These are phyloP conservation scores for Blastobotrys apis DNA, from an alignment of 1,139 yeast species.

Conservation along the genomic window DNA sequence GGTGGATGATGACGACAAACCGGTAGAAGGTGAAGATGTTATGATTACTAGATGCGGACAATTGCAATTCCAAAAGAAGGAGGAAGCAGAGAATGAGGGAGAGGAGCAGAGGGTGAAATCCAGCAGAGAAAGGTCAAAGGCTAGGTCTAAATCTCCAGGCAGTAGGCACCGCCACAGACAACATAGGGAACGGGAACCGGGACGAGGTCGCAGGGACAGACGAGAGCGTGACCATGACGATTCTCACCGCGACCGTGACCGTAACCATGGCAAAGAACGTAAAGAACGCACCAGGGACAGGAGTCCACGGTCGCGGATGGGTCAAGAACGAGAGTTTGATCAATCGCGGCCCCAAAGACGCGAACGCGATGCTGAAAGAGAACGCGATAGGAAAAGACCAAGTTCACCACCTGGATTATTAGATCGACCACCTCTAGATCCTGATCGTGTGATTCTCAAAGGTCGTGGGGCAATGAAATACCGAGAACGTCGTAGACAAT, in stretches of 20 bases:
- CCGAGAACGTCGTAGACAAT: slow-evolving; percentile 20
- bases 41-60: slow-evolving; percentile 59
- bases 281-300: neutral
- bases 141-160: slow-evolving; percentile 1
- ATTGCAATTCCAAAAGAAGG: slow-evolving; percentile 24
- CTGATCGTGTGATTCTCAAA: slow-evolving; percentile 23
- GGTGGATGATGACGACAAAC: slow-evolving; percentile 35
- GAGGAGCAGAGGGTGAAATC: no score
- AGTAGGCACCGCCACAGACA: no score
- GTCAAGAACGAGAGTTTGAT: neutral
- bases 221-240: no score
- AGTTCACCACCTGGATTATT: neutral
- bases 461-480: slow-evolving; percentile 33
- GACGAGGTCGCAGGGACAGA: no score
- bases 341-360: no score
- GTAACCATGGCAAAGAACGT: neutral
- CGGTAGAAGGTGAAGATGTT: slow-evolving; percentile 42
- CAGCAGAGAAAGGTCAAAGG: no score
- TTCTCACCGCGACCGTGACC: neutral
- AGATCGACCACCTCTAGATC: slow-evolving; percentile 1
- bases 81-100: no score
- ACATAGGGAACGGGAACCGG: no score
- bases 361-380: no score
- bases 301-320: neutral
- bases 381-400: neutral